Evolutionary conservation across 192 early-diverging fungal genomes (phyloP), one percentile per base, ranked within the genome.

Genomic region (Chytriomyces sp.): DNA sequence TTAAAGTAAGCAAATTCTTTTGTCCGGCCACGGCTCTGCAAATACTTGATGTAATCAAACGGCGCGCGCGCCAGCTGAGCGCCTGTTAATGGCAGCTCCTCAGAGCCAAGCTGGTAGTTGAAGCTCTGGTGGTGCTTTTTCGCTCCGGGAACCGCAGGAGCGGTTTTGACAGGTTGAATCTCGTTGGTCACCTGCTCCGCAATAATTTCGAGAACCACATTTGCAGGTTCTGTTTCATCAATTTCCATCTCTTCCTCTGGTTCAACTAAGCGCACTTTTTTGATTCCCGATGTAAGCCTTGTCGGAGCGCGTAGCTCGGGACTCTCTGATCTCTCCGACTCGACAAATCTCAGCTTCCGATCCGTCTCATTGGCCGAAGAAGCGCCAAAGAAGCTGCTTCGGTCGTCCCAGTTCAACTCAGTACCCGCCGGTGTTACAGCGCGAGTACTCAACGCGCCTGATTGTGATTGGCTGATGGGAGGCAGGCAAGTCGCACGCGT

Each of bases 1-100:
- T 82, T 80, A 35, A 86, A 46, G 71, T 89, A 89, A 0, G 80
- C 75, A 77, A 89, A 89, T 23, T 86, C 86, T 11, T 82, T 81
- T 0, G 83, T 69, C 5, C 57, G 44, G 64, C 81, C 61, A 23
- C 69, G 18, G 20, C 49, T 45, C 45, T 81, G 67, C 3, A 89
- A 45, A 59, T 83, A 78, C 46, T 82, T 64, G 64, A 88, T 82
- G 74, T 82, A 88, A 1, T 76, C 61, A 63, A 89, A 85, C 10
- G 81, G 82, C 45, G 67, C 72, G 20, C 76, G 57, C 6, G 53
- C 23, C 5, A 64, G 23, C 67, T 7, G 11, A 7, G 45, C 16
- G 0, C 13, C 49, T 16, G 47, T 53, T 8, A 35, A 45, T 64
- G 11, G 13, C 10, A 66, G 20, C 26, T 10, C 45, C n/a, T 62